These are phyloP conservation scores for Umbelopsis isabellina DNA, from an alignment of 192 early-diverging fungal species.

Conservation along the genomic window DNA sequence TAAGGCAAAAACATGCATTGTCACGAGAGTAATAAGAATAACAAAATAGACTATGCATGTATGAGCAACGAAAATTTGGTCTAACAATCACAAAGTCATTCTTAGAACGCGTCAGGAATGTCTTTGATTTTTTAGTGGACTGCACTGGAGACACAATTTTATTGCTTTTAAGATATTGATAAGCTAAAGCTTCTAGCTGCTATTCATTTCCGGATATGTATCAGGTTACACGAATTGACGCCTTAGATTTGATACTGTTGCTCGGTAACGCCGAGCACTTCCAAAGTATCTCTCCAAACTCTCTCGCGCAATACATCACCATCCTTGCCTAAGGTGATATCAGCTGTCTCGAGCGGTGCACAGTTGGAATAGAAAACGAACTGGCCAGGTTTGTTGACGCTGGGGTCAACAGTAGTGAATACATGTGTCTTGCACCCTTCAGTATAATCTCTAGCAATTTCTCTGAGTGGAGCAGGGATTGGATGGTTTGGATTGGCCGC, in stretches of 20 bases:
- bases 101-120: too few relatives aligned
- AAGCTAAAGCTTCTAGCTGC: too few relatives aligned
- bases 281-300: neutral
- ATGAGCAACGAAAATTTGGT: too few relatives aligned
- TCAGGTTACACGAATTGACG: neutral
- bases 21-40: too few relatives aligned
- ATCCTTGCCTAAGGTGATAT: neutral
- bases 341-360: neutral
- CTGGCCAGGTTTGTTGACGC: neutral
- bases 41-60: too few relatives aligned
- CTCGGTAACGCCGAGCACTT: neutral
- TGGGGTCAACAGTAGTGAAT: neutral
- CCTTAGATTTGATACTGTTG: neutral
- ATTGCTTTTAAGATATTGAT: too few relatives aligned
- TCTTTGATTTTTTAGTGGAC: too few relatives aligned
- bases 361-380: neutral
- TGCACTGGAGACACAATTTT: too few relatives aligned
- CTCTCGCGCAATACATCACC: conserved; percentile 1
- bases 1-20: too few relatives aligned
- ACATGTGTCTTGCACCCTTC: conserved; percentile 2
- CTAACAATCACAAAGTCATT: too few relatives aligned
- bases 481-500: neutral
- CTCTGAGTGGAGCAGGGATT: neutral
- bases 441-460: neutral
- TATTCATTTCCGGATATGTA: too few relatives aligned